Conservation (phyloP, 164 flowering plant species). For the Chimonanthus praecox region DNA sequence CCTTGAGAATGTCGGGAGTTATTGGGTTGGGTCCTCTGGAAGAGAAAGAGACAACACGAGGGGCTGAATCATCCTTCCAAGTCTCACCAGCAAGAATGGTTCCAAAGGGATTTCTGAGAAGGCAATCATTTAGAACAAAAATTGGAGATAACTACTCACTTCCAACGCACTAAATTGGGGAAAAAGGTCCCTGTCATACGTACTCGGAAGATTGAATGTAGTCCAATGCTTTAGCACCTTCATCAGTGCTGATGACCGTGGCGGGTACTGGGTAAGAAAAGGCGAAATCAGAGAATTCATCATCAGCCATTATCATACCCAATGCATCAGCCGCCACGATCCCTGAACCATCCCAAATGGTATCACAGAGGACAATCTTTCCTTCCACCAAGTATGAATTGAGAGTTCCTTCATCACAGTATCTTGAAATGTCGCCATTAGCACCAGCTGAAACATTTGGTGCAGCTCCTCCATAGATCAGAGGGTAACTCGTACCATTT, state of each 20-base stretch:
- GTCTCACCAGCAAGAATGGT: slow-evolving; percentile 25
- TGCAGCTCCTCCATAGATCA: slow-evolving; percentile 44
- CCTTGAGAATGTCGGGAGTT: slow-evolving; percentile 37
- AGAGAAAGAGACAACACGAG: slow-evolving; percentile 29
- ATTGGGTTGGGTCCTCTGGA: slow-evolving; percentile 35
- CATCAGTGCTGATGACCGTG: slow-evolving; percentile 23
- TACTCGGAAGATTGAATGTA: slow-evolving; percentile 35
- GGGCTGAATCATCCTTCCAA: slow-evolving; percentile 24
- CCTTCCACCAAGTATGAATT: slow-evolving; percentile 25
- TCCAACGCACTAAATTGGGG: not conserved
- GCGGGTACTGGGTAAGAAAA: slow-evolving; percentile 34
- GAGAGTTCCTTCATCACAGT: slow-evolving; percentile 22
- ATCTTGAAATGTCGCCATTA: slow-evolving; percentile 8
- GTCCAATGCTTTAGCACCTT: slow-evolving; percentile 22
- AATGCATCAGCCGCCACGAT: slow-evolving; percentile 21
- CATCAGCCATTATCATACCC: slow-evolving; percentile 31
- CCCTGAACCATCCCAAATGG: slow-evolving; percentile 18
- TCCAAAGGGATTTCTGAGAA: slow-evolving; percentile 28
- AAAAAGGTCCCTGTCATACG: not conserved
- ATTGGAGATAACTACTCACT: not conserved
- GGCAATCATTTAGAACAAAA: not conserved
- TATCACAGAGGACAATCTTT: slow-evolving; percentile 39
- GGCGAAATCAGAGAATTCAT: slow-evolving; percentile 15
- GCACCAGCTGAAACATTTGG: slow-evolving; percentile 32
- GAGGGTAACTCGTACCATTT: slow-evolving; percentile 27